A percentile compares a stretch with the other conserved stretches of the same genome.
Conservation (phyloP, 352 stramenopile genomes). For the Globisporangium nunn region DNA sequence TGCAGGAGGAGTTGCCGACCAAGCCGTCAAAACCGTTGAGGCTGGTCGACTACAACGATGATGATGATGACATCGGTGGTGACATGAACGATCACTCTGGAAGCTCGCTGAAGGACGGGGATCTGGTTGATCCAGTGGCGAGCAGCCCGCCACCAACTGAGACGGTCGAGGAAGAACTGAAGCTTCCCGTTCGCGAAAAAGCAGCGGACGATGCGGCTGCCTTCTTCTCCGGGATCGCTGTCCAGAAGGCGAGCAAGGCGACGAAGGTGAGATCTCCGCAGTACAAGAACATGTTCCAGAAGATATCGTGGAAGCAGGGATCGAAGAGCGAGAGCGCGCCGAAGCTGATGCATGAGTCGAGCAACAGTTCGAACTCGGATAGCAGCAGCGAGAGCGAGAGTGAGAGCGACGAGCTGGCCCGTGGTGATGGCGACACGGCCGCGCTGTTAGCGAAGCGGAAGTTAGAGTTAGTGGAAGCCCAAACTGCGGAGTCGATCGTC, state of each 20-base stretch:
- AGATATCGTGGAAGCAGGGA: conserved; percentile 59
- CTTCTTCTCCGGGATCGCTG: conserved; percentile 41
- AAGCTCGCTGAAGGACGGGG: conserved; percentile 26
- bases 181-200: conserved; percentile 51
- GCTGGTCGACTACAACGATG: conserved; percentile 65
- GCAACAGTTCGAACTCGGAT: conserved; percentile 3
- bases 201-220: conserved; percentile 37
- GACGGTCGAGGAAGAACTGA: conserved; percentile 34
- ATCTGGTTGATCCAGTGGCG: conserved; percentile 11
- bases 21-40: conserved; percentile 62
- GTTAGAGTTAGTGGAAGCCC: conserved; percentile 43
- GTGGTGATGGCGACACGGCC: conserved; percentile 13
- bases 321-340: conserved; percentile 13
- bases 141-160: conserved; percentile 18
- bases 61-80: conserved; percentile 50
- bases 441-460: conserved; percentile 48
- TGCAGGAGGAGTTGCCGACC: conserved; percentile 35
- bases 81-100: conserved; percentile 27
- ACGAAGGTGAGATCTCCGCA: conserved; percentile 42
- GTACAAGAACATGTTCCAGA: conserved; percentile 75
- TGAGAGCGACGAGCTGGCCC: conserved; percentile 12
- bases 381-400: conserved; percentile 34
- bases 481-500: conserved; percentile 48
- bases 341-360: conserved; percentile 13
- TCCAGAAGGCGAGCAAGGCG: conserved; percentile 34